These are phyloP conservation scores for Podaxis sp. DNA, from an alignment of 768 basidiomycete genomes.

Conservation along the genomic window DNA sequence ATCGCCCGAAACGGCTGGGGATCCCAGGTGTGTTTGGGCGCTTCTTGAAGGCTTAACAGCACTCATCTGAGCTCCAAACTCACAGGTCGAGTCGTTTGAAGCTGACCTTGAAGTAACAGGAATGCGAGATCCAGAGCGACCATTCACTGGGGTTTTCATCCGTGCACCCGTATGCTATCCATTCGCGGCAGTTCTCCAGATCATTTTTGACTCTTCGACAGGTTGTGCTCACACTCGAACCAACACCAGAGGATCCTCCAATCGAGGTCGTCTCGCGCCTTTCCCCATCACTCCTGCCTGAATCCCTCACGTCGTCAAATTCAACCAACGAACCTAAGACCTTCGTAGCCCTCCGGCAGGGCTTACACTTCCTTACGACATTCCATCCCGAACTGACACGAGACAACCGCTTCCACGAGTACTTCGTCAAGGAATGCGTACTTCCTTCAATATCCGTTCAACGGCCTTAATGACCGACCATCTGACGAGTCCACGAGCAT, in stretches of 20 bases:
- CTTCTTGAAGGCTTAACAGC: background rate
- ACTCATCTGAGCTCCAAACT: background rate
- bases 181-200: background rate
- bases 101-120: constrained; percentile 64
- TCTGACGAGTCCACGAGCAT: background rate
- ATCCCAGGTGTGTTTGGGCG: constrained; percentile 62
- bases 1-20: constrained; percentile 93
- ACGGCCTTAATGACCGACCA: background rate
- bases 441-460: constrained; percentile 24
- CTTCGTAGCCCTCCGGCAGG: constrained; percentile 85
- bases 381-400: constrained; percentile 94
- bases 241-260: constrained; percentile 47
- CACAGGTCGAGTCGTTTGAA: constrained; percentile 89
- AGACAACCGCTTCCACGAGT: constrained; percentile 89
- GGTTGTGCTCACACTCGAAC: constrained; percentile 60
- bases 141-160: constrained; percentile 89
- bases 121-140: constrained; percentile 53
- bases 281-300: constrained; percentile 45
- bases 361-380: constrained; percentile 79
- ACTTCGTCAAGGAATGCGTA: constrained; percentile 80
- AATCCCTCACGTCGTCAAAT: constrained; percentile 40
- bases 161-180: constrained; percentile 73
- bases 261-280: constrained; percentile 73
- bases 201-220: constrained; percentile 24
- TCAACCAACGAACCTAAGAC: constrained; percentile 55